phyloP scores from a whole-genome alignment of 306 rosid species.

The Canavalia gladiata region DNA sequence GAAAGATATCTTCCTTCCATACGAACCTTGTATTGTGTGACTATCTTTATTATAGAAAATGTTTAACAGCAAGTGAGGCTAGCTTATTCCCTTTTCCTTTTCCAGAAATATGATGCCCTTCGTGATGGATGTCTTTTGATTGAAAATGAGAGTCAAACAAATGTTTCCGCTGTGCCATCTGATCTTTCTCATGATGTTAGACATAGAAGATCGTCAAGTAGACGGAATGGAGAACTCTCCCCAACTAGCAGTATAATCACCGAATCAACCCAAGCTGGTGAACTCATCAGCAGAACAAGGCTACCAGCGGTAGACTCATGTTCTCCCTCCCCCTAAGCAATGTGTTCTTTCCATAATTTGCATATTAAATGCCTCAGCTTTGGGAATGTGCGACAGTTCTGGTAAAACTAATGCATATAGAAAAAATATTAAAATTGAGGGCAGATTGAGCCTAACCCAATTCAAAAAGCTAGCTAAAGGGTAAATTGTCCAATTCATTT shows the following conservation, averaged over 20 bases:
- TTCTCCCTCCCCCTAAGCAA: conserved; percentile 34
- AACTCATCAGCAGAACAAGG: conserved; percentile 73
- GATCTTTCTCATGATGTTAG: conserved; percentile 70
- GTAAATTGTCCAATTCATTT: background rate
- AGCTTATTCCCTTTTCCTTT: conserved; percentile 35
- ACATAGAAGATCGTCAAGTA: conserved; percentile 85
- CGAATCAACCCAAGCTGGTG: conserved; percentile 87
- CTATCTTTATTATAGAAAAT: conserved; percentile 36
- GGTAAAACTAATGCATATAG: conserved; percentile 15
- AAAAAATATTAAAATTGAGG: conserved; percentile 1
- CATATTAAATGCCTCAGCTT: conserved; percentile 34
- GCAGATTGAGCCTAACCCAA: background rate
- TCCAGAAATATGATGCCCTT: conserved; percentile 68
- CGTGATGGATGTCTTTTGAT: conserved; percentile 63
- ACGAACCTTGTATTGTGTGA: conserved; percentile 24
- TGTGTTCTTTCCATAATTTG: conserved; percentile 38
- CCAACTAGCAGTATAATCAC: conserved; percentile 75
- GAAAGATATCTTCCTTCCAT: conserved; percentile 33
- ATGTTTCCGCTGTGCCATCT: conserved; percentile 57
- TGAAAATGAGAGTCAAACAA: conserved; percentile 74
- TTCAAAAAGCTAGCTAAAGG: background rate
- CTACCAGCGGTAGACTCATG: conserved; percentile 54
- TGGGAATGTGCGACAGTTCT: conserved; percentile 22
- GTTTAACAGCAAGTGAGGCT: conserved; percentile 38
- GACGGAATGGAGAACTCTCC: conserved; percentile 82